These are phyloP conservation scores for Annulohypoxylon bovei DNA, from an alignment of 495 filamentous ascomycete genomes.

Conservation along the genomic window DNA sequence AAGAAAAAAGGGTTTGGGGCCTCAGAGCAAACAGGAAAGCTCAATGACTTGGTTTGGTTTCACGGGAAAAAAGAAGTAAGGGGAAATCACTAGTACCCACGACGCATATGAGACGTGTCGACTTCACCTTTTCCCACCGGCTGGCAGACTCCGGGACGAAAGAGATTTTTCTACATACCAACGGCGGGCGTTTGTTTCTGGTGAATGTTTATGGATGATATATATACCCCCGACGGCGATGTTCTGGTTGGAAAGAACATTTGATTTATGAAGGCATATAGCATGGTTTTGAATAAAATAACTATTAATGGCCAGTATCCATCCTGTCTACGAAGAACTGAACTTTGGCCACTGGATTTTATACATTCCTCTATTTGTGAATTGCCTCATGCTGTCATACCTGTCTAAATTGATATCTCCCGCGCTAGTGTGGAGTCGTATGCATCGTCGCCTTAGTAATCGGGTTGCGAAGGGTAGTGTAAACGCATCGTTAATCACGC, in stretches of 20 bases:
- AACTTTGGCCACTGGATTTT: not conserved
- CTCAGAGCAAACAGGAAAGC: slow-evolving; percentile 43
- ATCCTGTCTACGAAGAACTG: slow-evolving; percentile 7
- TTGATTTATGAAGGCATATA: slow-evolving; percentile 22
- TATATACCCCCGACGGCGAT: slow-evolving; percentile 36
- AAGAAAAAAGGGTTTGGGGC: slow-evolving; percentile 22
- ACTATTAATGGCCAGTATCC: not conserved
- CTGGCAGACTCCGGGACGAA: slow-evolving; percentile 41
- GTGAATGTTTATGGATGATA: slow-evolving; percentile 37
- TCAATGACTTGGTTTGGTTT: slow-evolving; percentile 27
- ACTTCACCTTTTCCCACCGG: slow-evolving; percentile 23
- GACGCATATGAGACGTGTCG: not conserved
- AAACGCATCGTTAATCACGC: not conserved
- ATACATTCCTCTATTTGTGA: not conserved
- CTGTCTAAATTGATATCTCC: not conserved
- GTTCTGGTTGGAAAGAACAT: slow-evolving; percentile 8
- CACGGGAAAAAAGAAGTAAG: slow-evolving; percentile 6
- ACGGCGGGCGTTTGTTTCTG: slow-evolving; percentile 45
- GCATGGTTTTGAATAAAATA: not conserved
- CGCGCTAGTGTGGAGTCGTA: not conserved
- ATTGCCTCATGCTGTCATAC: not conserved
- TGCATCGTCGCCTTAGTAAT: not conserved
- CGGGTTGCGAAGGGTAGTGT: not conserved
- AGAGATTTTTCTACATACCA: slow-evolving; percentile 7
- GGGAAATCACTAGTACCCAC: slow-evolving; percentile 3